These are phyloP conservation scores for Smallanthus sonchifolius DNA, from an alignment of 129 eudicot genomes.

Conservation along the genomic window DNA sequence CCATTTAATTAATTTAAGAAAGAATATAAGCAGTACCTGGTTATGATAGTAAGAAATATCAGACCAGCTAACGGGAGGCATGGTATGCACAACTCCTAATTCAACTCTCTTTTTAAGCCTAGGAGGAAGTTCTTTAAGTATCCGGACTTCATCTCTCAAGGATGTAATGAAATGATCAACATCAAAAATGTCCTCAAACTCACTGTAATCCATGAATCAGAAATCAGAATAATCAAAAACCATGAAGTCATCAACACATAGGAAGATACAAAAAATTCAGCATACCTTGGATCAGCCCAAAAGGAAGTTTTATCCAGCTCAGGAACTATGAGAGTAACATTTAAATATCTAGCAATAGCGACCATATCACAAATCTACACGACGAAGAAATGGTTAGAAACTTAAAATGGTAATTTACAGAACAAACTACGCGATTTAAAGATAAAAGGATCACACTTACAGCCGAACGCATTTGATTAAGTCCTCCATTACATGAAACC, in stretches of 20 bases:
- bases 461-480: constrained; percentile 95
- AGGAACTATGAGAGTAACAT: constrained; percentile 95
- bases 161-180: constrained; percentile 90
- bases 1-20: not conserved
- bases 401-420: not conserved
- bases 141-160: constrained; percentile 91
- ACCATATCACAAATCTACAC: constrained; percentile 98
- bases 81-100: constrained; percentile 57
- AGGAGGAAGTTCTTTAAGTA: constrained; percentile 84
- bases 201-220: constrained; percentile 45
- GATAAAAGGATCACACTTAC: constrained; percentile 44
- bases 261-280: not conserved
- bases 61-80: constrained; percentile 98
- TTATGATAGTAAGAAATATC: constrained; percentile 85
- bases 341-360: constrained; percentile 86
- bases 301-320: constrained; percentile 94
- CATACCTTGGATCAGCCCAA: constrained; percentile 99
- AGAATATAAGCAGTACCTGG: constrained; percentile 46
- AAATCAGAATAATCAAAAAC: constrained; percentile 1
- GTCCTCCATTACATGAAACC: constrained; percentile 99
- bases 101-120: constrained; percentile 84
- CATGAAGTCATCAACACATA: not conserved
- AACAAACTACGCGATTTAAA: not conserved
- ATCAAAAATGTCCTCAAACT: constrained; percentile 88
- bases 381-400: not conserved